phyloP scores from a whole-genome alignment of 495 filamentous ascomycete genomes.

The Penicillium pulvis region DNA sequence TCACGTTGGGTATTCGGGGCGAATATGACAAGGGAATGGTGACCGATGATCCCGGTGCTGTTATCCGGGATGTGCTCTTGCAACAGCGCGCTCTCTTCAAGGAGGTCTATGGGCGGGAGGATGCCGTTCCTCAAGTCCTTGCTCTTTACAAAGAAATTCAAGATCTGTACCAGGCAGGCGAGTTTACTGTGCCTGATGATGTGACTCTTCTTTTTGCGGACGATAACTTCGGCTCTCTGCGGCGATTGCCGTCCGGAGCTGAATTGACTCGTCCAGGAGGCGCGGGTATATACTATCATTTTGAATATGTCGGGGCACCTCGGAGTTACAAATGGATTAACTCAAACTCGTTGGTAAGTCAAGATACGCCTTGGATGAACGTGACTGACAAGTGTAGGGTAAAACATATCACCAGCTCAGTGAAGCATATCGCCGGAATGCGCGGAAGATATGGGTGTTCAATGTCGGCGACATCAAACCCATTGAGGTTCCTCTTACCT shows the following conservation, averaged over 20 bases:
- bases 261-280: slow-evolving; percentile 64
- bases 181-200: slow-evolving; percentile 66
- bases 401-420: slow-evolving; percentile 32
- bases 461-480: slow-evolving; percentile 69
- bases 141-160: slow-evolving; percentile 74
- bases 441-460: slow-evolving; percentile 72
- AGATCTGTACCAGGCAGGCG: slow-evolving; percentile 63
- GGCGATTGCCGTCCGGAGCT: slow-evolving; percentile 61
- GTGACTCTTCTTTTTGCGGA: slow-evolving; percentile 75
- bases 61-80: slow-evolving; percentile 59
- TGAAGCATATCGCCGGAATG: slow-evolving; percentile 58
- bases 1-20: slow-evolving; percentile 76
- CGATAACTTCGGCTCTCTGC: slow-evolving; percentile 74
- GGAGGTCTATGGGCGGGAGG: slow-evolving; percentile 53
- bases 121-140: slow-evolving; percentile 70
- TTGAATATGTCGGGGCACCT: slow-evolving; percentile 55
- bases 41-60: slow-evolving; percentile 57
- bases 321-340: slow-evolving; percentile 37
- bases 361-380: background rate
- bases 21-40: slow-evolving; percentile 64
- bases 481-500: slow-evolving; percentile 20
- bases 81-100: slow-evolving; percentile 57
- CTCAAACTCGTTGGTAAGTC: slow-evolving; percentile 25
- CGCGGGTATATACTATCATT: slow-evolving; percentile 74
- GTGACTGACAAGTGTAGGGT: slow-evolving; percentile 10